These are phyloP conservation scores for Saturnispora dispora DNA, from an alignment of 805 yeast species.

Conservation along the genomic window DNA sequence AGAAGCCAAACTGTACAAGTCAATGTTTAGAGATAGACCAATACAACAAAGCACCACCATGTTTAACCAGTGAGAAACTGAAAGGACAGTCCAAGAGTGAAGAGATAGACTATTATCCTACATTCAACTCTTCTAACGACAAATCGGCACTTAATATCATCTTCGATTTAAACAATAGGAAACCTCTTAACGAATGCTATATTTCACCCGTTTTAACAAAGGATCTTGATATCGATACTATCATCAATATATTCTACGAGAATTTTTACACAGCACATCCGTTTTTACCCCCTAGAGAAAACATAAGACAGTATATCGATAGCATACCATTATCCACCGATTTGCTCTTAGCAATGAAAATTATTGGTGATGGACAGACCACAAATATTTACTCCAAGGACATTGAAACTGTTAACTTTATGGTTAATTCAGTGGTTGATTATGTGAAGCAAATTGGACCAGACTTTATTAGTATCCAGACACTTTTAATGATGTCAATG, in stretches of 20 bases:
- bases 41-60: constrained; percentile 23
- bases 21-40: constrained; percentile 23
- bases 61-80: constrained; percentile 17
- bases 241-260: constrained; percentile 28
- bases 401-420: constrained; percentile 32
- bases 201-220: constrained; percentile 24
- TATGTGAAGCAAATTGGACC: constrained; percentile 27
- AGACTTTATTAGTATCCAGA: constrained; percentile 38
- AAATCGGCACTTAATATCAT: constrained; percentile 18
- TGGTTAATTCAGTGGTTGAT: constrained; percentile 27
- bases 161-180: constrained; percentile 18
- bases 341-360: constrained; percentile 37
- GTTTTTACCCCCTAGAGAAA: constrained; percentile 33
- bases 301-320: constrained; percentile 28
- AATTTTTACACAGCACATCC: constrained; percentile 39
- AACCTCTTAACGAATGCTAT: constrained; percentile 19
- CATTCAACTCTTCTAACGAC: constrained; percentile 25
- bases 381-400: constrained; percentile 29
- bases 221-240: constrained; percentile 20
- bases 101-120: constrained; percentile 23
- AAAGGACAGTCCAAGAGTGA: neutral
- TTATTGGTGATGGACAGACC: constrained; percentile 41
- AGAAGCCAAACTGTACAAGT: constrained; percentile 17
- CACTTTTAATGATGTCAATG: constrained; percentile 33
- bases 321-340: constrained; percentile 32